These are phyloP conservation scores for Aspergillus glaucus DNA, from an alignment of 2,329 filamentous ascomycete genomes.

Conservation along the genomic window DNA sequence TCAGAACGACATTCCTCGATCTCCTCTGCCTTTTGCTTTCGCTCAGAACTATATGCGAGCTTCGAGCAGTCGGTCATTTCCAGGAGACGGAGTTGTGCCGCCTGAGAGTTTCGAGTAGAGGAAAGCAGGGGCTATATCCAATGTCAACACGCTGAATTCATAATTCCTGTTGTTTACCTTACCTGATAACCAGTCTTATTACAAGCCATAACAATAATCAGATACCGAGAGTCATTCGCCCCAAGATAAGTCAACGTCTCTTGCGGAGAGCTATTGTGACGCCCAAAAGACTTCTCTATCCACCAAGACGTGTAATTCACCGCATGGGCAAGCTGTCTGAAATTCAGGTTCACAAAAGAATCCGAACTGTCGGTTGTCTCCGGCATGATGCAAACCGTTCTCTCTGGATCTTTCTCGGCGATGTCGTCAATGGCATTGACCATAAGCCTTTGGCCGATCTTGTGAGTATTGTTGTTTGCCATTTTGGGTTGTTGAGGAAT, in stretches of 20 bases:
- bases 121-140: conserved; percentile 6
- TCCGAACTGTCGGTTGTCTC: conserved; percentile 2
- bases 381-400: conserved; percentile 5
- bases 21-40: conserved; percentile 14
- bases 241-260: conserved; percentile 18
- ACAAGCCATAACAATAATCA: conserved; percentile 13
- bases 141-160: not conserved
- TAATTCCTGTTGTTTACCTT: not conserved
- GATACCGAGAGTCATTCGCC: conserved; percentile 16
- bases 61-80: conserved; percentile 9
- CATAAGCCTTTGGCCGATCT: conserved; percentile 5
- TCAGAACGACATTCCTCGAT: conserved; percentile 3
- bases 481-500: not conserved
- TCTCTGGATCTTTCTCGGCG: conserved; percentile 4
- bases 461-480: not conserved
- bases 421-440: conserved; percentile 4
- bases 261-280: not conserved
- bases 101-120: conserved; percentile 15
- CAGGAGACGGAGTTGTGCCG: conserved; percentile 12
- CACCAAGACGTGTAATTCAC: conserved; percentile 17
- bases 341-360: conserved; percentile 10
- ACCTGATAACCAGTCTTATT: conserved; percentile 16
- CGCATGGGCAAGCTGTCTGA: conserved; percentile 14
- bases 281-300: conserved; percentile 19
- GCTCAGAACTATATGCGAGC: conserved; percentile 22